Conservation (phyloP, 768 basidiomycete genomes). For the Mycena olivaceomarginata region DNA sequence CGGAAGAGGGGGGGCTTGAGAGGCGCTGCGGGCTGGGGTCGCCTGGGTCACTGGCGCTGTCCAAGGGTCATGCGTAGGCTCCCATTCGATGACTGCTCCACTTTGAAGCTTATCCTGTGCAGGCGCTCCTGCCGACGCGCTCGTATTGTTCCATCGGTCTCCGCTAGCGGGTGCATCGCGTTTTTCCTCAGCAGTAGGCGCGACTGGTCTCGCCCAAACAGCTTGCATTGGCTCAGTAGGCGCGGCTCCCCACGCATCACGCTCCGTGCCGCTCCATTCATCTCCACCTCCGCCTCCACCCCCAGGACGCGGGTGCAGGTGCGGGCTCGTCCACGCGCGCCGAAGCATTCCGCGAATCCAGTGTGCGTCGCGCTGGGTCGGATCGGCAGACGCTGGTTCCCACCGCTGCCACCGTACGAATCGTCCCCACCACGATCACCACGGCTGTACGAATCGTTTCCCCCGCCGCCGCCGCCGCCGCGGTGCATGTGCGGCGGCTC, state of each 20-base stretch:
- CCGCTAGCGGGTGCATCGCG: background rate
- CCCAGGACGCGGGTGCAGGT: background rate
- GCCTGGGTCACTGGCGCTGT: slow-evolving; percentile 4
- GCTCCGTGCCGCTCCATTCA: slow-evolving; percentile 17
- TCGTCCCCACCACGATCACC: slow-evolving; percentile 13
- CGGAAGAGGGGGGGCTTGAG: background rate
- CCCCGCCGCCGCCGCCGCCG: background rate
- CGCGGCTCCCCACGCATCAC: slow-evolving; percentile 14
- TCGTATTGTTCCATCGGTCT: slow-evolving; percentile 13
- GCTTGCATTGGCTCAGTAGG: background rate
- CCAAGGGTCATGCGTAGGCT: slow-evolving; percentile 36
- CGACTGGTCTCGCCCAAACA: background rate
- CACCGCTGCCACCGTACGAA: slow-evolving; percentile 19
- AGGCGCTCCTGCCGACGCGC: slow-evolving; percentile 10
- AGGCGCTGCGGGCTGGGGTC: background rate
- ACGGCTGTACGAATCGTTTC: background rate
- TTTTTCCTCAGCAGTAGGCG: background rate
- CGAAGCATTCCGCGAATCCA: slow-evolving; percentile 13
- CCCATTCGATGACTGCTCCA: slow-evolving; percentile 26
- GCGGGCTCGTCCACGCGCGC: slow-evolving; percentile 30
- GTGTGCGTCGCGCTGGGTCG: slow-evolving; percentile 14
- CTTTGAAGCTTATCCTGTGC: background rate
- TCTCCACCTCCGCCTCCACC: slow-evolving; percentile 4
- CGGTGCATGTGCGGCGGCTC: slow-evolving; percentile 32
- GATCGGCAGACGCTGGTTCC: slow-evolving; percentile 26